Conservation (phyloP, 169 alveolate species). For the Plasmodium gonderi region DNA sequence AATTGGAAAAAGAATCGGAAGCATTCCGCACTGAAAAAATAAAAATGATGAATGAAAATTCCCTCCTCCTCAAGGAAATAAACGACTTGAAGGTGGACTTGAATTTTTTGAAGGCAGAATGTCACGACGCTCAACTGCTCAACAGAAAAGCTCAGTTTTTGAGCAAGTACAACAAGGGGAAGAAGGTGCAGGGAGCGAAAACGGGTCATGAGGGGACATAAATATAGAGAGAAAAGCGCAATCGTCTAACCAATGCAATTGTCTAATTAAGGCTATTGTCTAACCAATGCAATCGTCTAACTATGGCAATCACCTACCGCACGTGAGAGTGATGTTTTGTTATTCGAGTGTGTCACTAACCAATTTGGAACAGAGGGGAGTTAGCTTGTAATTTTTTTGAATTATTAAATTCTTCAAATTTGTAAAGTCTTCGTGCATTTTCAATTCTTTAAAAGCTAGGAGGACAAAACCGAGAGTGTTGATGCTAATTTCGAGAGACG, state of each 20-base stretch:
- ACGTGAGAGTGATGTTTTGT: not conserved
- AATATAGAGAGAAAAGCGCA: too few relatives aligned
- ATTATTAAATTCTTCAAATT: conserved; percentile 49
- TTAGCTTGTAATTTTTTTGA: conserved; percentile 68
- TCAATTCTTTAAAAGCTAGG: conserved; percentile 60
- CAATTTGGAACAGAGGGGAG: conserved; percentile 61
- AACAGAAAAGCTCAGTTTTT: conserved; percentile 22
- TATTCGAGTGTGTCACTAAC: not conserved
- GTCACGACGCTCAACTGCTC: conserved; percentile 35
- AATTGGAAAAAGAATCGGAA: conserved; percentile 62
- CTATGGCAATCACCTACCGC: not conserved
- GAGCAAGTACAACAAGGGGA: conserved; percentile 17
- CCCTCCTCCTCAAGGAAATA: conserved; percentile 57
- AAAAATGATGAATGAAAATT: conserved; percentile 71
- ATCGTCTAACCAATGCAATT: too few relatives aligned
- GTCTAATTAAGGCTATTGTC: too few relatives aligned
- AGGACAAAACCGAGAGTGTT: conserved; percentile 65
- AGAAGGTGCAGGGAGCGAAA: not conserved
- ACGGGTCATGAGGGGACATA: too few relatives aligned
- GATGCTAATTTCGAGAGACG: conserved; percentile 28
- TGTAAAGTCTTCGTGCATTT: conserved; percentile 59
- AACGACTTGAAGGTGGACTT: conserved; percentile 70
- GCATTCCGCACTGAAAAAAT: conserved; percentile 69
- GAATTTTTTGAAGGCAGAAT: conserved; percentile 65
- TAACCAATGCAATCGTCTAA: too few relatives aligned